Evolutionary conservation across 202 grass and related monocot genomes (phyloP).

Genomic region (Schoenoplectus triqueter): DNA sequence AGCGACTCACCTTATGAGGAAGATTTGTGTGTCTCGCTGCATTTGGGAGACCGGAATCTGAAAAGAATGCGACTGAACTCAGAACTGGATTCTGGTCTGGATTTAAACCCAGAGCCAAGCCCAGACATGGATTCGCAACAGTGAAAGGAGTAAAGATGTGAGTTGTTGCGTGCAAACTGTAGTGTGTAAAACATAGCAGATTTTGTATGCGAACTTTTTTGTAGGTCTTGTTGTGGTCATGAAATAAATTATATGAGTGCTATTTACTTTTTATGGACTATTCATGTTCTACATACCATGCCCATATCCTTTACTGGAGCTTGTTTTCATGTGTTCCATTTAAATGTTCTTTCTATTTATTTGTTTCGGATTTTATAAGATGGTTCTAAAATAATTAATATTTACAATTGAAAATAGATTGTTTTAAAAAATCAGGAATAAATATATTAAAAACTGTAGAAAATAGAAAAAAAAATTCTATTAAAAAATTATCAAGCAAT

Average conservation of each 20-base stretch:
- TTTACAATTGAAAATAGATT: too few relatives aligned
- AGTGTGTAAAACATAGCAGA: slow-evolving; percentile 23
- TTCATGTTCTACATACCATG: slow-evolving; percentile 6
- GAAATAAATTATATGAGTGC: slow-evolving; percentile 19
- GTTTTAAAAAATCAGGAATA: too few relatives aligned
- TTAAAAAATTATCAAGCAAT: too few relatives aligned
- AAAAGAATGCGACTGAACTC: slow-evolving; percentile 56
- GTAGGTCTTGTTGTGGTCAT: slow-evolving; percentile 3
- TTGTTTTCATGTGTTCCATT: slow-evolving; percentile 7
- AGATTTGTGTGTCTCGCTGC: slow-evolving; percentile 53
- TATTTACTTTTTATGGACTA: slow-evolving; percentile 27
- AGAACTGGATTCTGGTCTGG: slow-evolving; percentile 46
- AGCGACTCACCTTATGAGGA: slow-evolving; percentile 49
- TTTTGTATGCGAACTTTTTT: slow-evolving; percentile 21
- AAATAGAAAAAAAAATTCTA: too few relatives aligned
- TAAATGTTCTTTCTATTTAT: background rate
- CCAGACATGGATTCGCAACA: slow-evolving; percentile 54
- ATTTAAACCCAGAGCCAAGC: slow-evolving; percentile 42
- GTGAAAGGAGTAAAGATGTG: slow-evolving; percentile 38
- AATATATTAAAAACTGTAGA: too few relatives aligned
- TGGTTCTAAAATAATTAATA: too few relatives aligned
- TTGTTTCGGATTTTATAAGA: background rate
- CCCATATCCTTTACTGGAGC: background rate
- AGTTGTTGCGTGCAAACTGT: background rate
- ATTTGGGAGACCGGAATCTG: slow-evolving; percentile 59